phyloP scores from a whole-genome alignment of 2,329 filamentous ascomycete species.

The Trichoderma oligosporum region DNA sequence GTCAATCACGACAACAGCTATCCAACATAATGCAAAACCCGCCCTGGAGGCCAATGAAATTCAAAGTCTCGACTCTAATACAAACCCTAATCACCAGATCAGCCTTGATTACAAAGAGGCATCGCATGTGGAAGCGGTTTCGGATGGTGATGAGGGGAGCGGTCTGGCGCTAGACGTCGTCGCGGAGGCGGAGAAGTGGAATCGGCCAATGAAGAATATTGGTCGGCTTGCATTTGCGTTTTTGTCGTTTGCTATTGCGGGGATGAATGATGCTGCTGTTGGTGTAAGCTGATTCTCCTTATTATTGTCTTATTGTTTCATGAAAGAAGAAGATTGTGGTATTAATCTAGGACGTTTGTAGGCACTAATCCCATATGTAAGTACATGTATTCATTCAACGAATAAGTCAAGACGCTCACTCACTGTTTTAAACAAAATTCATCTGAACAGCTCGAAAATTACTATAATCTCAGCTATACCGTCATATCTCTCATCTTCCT shows the following conservation, averaged over 20 bases:
- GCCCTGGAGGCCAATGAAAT: conserved; percentile 20
- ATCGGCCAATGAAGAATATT: conserved; percentile 34
- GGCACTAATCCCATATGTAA: conserved; percentile 38
- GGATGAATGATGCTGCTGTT: conserved; percentile 60
- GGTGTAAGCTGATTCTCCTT: conserved; percentile 42
- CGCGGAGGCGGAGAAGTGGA: conserved; percentile 34
- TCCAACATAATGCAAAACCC: neutral
- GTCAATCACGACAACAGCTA: neutral
- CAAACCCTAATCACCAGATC: neutral
- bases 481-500: conserved; percentile 62
- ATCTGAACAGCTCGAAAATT: conserved; percentile 50
- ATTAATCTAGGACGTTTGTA: conserved; percentile 5
- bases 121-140: neutral
- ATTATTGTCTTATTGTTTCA: neutral
- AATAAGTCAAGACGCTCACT: too few relatives aligned
- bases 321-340: neutral
- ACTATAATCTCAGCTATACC: conserved; percentile 58
- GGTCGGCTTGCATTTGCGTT: conserved; percentile 43
- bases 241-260: conserved; percentile 56
- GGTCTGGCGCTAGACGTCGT: conserved; percentile 29
- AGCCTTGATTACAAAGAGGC: neutral
- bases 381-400: too few relatives aligned
- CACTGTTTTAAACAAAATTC: neutral
- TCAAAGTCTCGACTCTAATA: neutral
- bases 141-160: neutral